Evolutionary conservation across 1,284 basidiomycete genomes (phyloP), one percentile per base, ranked within the genome.

Genomic region (Moesziomyces sp.): DNA sequence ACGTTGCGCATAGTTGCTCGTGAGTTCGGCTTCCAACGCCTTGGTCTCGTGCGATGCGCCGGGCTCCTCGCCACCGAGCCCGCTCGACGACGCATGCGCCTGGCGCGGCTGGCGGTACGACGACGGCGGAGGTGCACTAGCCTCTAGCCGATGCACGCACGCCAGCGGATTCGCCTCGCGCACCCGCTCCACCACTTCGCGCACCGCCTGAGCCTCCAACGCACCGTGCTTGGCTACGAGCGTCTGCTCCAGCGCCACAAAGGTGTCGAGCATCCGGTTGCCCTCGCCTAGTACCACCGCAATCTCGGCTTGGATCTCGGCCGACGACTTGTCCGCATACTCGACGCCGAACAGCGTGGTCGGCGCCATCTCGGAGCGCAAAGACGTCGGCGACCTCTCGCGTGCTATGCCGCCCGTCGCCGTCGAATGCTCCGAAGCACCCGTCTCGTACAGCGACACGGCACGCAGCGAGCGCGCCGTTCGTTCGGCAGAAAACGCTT

Each of bases 241-340:
- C 38, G 61, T 49, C 30, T 75, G 61, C 47, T 80, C 74, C n/a
- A 77, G 59, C 18, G 54, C 46, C 3, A 46, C 48, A 35, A 78
- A 80, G 3, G 61, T 80, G 18, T 52, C 66, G 5, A 80, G 51
- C 58, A 80, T 64, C 19, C 78, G 58, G 30, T 62, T 53, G 26
- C 76, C 74, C 46, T 80, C 78, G 21, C 61, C 66, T 44, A 75
- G 62, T 6, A 80, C 76, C 16, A 78, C 75, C 24, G 54, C 49
- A 14, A 78, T 78, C 59, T 80, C 77, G 28, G 78, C 78, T 42
- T 63, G 57, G 28, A 80, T 73, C 57, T 80, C 78, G n/a, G 57
- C 49, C n/a, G 67, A 54, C 5, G 59, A 42, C 44, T 71, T 71
- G 43, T 65, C 64, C 5, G 55, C 60, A 49, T 79, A 78, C 62